These are phyloP conservation scores for Galerina marginata DNA, from an alignment of 768 basidiomycete genomes.

Conservation along the genomic window DNA sequence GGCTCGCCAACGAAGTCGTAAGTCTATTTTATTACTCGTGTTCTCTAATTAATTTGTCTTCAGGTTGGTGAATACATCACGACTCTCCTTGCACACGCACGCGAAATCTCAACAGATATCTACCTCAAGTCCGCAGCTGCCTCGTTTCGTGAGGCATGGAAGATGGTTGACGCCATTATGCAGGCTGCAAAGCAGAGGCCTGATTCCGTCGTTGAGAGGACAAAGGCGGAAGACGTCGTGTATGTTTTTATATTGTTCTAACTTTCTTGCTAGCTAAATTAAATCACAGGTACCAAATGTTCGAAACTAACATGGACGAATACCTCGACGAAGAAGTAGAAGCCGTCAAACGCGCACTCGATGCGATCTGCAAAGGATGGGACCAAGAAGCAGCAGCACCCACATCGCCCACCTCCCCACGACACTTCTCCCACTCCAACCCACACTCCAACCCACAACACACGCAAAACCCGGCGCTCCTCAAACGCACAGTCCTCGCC, in stretches of 20 bases:
- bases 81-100: slow-evolving; percentile 75
- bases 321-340: slow-evolving; percentile 96
- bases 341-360: slow-evolving; percentile 73
- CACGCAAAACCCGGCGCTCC: slow-evolving; percentile 80
- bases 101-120: slow-evolving; percentile 69
- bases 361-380: slow-evolving; percentile 80
- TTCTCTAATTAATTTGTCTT: not conserved
- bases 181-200: slow-evolving; percentile 52
- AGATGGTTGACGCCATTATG: slow-evolving; percentile 80
- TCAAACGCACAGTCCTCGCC: slow-evolving; percentile 91
- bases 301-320: slow-evolving; percentile 96
- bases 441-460: not conserved
- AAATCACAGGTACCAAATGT: slow-evolving; percentile 97
- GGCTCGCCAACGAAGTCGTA: no score
- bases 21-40: not conserved
- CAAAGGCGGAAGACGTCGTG: slow-evolving; percentile 83
- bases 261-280: no score
- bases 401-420: slow-evolving; percentile 23
- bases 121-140: slow-evolving; percentile 90
- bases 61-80: slow-evolving; percentile 90
- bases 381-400: slow-evolving; percentile 42
- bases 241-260: slow-evolving; percentile 41
- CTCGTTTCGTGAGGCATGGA: slow-evolving; percentile 86
- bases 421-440: slow-evolving; percentile 72
- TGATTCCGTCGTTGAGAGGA: slow-evolving; percentile 47